These are phyloP conservation scores for Suillus variegatus DNA, from an alignment of 768 basidiomycete genomes.

Conservation along the genomic window DNA sequence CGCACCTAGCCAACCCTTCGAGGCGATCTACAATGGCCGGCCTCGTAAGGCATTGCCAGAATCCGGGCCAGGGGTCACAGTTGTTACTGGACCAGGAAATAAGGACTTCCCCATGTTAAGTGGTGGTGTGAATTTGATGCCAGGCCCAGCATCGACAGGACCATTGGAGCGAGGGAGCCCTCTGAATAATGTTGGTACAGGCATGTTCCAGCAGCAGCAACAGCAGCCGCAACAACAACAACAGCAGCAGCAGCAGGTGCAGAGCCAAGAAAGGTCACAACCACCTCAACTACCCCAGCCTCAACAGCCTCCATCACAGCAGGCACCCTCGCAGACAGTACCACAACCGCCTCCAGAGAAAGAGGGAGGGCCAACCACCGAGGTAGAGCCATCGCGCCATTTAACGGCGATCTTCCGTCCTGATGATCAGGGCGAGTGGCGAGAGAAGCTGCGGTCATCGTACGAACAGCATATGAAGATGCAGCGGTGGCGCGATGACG, in stretches of 20 bases:
- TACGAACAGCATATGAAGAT: slow-evolving; percentile 46
- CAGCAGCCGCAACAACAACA: slow-evolving; percentile 2
- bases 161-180: slow-evolving; percentile 55
- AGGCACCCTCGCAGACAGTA: slow-evolving; percentile 13
- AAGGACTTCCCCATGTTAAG: slow-evolving; percentile 73
- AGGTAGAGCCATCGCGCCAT: slow-evolving; percentile 21
- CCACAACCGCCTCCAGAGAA: slow-evolving; percentile 14
- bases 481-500: slow-evolving; percentile 47
- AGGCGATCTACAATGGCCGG: slow-evolving; percentile 76
- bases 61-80: slow-evolving; percentile 35
- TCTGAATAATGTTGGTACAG: slow-evolving; percentile 32
- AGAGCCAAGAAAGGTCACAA: slow-evolving; percentile 29
- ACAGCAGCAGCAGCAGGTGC: slow-evolving; percentile 16
- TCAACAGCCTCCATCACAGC: slow-evolving; percentile 38
- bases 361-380: slow-evolving; percentile 13
- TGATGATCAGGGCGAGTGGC: slow-evolving; percentile 86
- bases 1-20: slow-evolving; percentile 48
- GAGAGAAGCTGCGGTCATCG: slow-evolving; percentile 68
- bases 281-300: slow-evolving; percentile 37
- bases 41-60: slow-evolving; percentile 83
- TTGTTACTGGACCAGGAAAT: slow-evolving; percentile 21
- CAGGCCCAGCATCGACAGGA: slow-evolving; percentile 51
- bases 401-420: slow-evolving; percentile 86
- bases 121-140: slow-evolving; percentile 46
- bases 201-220: slow-evolving; percentile 43